Conservation (phyloP, 495 filamentous ascomycete genomes). For the Cryomyces minteri region DNA sequence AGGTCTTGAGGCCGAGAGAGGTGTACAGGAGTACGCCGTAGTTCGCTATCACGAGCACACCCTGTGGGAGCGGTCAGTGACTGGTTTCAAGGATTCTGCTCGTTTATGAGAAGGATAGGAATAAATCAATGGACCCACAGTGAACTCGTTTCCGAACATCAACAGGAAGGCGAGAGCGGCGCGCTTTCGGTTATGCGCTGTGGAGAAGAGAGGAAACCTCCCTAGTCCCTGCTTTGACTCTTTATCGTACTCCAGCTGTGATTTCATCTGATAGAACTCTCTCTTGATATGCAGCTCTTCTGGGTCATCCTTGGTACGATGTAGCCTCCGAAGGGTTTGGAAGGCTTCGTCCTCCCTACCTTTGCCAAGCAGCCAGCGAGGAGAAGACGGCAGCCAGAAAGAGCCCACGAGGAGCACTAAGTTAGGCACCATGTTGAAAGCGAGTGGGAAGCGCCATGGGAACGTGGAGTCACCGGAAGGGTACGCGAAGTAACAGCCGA, state of each 20-base stretch:
- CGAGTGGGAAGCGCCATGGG: conserved; percentile 9
- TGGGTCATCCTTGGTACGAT: neutral
- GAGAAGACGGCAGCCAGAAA: conserved; percentile 4
- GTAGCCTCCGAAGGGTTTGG: neutral
- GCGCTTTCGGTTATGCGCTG: conserved; percentile 25
- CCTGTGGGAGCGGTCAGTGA: too few relatives aligned
- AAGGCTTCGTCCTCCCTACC: neutral
- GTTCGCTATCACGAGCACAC: conserved; percentile 25
- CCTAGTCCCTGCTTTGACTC: neutral
- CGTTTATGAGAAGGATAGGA: too few relatives aligned
- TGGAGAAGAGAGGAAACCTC: conserved; percentile 21
- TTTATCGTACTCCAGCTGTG: neutral
- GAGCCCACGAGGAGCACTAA: conserved; percentile 7
- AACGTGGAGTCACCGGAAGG: conserved; percentile 1
- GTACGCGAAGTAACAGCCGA: conserved; percentile 8
- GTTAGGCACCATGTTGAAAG: conserved; percentile 8
- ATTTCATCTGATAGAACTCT: neutral
- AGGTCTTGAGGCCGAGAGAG: conserved; percentile 25
- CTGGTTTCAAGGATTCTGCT: too few relatives aligned
- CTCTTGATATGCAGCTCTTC: neutral
- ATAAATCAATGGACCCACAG: too few relatives aligned
- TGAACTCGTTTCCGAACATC: conserved; percentile 11
- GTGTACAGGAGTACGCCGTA: conserved; percentile 32
- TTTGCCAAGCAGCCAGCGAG: neutral
- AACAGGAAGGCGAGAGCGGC: conserved; percentile 11